Base-by-base conservation (phyloP, 257 asterid species). In the Ilex aquifolium region DNA sequence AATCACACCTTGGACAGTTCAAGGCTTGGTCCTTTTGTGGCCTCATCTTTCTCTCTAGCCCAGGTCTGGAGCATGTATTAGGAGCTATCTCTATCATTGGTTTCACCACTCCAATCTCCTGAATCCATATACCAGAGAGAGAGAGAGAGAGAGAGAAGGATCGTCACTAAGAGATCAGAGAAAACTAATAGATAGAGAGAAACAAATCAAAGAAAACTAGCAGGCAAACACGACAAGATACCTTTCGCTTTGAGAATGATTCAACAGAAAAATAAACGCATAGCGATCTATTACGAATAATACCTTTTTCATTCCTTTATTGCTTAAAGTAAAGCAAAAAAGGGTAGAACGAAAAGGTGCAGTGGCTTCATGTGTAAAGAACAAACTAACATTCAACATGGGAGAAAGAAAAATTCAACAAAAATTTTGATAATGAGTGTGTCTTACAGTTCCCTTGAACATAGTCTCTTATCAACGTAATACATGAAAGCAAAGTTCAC, bases 1-100 rank as follows among this genome's bases (percentile, higher is more conserved):
- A 85, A 55, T 85, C 59, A 65, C 96, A 88, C 21, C 96, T 78
- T 13, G 96, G 96, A 57, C 96, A 88, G 27, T 81, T 85, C 16
- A 76, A 10, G 21, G 71, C 78, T 65, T 74, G 77, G 32, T 83
- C 90, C 65, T 81, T 87, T 42, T 74, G 83, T 29, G 91, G 94
- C 78, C 88, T 81, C 31, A 61, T 79, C 61, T 77, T 85, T 69
- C 78, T 75, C 54, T 76, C 95, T 57, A 61, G 53, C 39, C 8
- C n/a, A 10, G 68, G 50, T 70, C 27, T 75, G 11, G 75, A 61
- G 74, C 85, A 70, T 63, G 79, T 68, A 59, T 54, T 73, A 40
- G 81, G 70, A 63, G 63, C 71, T 48, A 71, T 62, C 71, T 77
- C 88, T 13, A 65, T 71, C 81, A 74, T 79, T 32, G 79, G 36